Conservation (phyloP, 2,329 filamentous ascomycete genomes). For the Cytospora leucostoma region DNA sequence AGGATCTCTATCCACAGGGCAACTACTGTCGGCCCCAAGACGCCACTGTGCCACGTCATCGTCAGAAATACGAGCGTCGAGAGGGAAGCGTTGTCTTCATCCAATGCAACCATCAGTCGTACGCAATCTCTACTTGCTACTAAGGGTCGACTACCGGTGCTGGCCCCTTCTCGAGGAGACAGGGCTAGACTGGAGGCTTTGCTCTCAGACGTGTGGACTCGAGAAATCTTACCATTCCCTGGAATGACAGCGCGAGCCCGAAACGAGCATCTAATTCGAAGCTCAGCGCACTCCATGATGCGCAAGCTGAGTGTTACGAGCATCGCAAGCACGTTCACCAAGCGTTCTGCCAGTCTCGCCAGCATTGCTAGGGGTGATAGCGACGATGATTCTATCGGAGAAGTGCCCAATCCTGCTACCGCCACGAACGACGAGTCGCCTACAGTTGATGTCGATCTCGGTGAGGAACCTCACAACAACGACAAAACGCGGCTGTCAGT, state of each 20-base stretch:
- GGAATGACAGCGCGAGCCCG: conserved; percentile 69
- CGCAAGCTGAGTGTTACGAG: conserved; percentile 83
- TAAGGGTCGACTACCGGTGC: conserved; percentile 64
- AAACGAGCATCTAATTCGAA: conserved; percentile 71
- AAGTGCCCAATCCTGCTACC: not conserved
- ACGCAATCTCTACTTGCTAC: conserved; percentile 79
- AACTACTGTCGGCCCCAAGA: conserved; percentile 70
- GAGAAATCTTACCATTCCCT: conserved; percentile 77
- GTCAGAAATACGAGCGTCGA: conserved; percentile 80
- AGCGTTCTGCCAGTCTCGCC: conserved; percentile 63
- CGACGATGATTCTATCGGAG: conserved; percentile 35
- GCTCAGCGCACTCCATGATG: conserved; percentile 84
- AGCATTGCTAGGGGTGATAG: conserved; percentile 36
- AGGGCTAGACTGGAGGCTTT: conserved; percentile 74
- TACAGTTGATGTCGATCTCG: not conserved
- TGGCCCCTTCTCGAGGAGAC: conserved; percentile 74
- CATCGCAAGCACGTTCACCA: conserved; percentile 74
- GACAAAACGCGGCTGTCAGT: conserved; percentile 9
- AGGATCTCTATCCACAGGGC: conserved; percentile 78
- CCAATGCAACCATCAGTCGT: conserved; percentile 63
- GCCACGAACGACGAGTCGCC: not conserved
- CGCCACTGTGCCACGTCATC: conserved; percentile 72
- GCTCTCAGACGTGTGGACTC: conserved; percentile 81
- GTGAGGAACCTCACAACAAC: not conserved
- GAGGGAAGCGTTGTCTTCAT: conserved; percentile 53